Evolutionary conservation across 441 rosid genomes (phyloP).

Genomic region (Isatis lusitanica): DNA sequence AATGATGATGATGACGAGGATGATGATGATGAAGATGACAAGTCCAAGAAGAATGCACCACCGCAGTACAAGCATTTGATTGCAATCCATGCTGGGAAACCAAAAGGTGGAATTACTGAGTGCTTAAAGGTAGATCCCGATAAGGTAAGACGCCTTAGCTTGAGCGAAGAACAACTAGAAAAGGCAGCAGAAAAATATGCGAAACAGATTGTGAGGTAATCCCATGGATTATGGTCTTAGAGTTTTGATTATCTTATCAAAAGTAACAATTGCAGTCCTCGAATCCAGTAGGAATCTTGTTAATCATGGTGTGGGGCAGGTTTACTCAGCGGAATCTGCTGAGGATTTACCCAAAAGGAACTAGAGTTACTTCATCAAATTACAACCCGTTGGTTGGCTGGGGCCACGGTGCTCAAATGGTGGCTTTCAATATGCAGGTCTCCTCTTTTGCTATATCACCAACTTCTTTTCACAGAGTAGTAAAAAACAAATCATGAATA

Average conservation of each 20-base stretch:
- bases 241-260: constrained; percentile 34
- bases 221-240: background rate
- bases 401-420: constrained; percentile 99
- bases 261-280: constrained; percentile 29
- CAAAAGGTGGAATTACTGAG: constrained; percentile 75
- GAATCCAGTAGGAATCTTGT: constrained; percentile 36
- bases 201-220: constrained; percentile 70
- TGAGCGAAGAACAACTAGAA: constrained; percentile 81
- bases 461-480: constrained; percentile 34
- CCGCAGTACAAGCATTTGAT: constrained; percentile 67
- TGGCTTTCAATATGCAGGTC: constrained; percentile 99
- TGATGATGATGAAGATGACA: constrained; percentile 36
- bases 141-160: constrained; percentile 81
- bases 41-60: constrained; percentile 45
- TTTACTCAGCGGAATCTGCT: constrained; percentile 85
- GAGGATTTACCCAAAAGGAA: constrained; percentile 87
- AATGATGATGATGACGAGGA: constrained; percentile 38
- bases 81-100: constrained; percentile 88
- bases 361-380: constrained; percentile 81
- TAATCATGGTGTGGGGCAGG: constrained; percentile 44
- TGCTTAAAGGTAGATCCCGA: constrained; percentile 64
- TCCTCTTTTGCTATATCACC: constrained; percentile 34
- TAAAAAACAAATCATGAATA: background rate
- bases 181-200: constrained; percentile 62
- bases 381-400: constrained; percentile 88